Evolutionary conservation across 495 filamentous ascomycete species (phyloP).

Genomic region (Neurospora sp.): DNA sequence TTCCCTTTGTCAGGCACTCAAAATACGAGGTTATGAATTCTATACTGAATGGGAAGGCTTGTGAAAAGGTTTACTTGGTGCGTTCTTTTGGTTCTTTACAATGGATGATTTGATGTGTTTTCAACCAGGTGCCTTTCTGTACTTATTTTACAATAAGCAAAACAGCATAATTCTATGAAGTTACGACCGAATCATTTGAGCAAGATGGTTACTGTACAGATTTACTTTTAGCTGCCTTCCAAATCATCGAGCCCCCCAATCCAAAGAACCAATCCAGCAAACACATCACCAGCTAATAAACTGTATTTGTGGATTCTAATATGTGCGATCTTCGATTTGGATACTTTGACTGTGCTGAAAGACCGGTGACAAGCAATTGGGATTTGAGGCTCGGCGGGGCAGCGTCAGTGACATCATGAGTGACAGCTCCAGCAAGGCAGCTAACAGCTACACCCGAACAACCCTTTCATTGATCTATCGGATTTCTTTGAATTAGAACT

Average conservation of each 20-base stretch:
- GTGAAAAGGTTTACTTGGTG: not conserved
- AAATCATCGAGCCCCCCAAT: not conserved
- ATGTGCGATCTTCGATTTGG: not conserved
- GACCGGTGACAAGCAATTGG: not conserved
- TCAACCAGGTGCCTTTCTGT: not conserved
- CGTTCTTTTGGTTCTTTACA: not conserved
- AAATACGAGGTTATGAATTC: not conserved
- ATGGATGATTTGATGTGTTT: not conserved
- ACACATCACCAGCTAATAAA: not conserved
- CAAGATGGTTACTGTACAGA: not conserved
- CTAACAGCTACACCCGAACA: not conserved
- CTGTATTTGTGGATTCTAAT: not conserved
- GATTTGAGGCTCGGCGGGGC: not conserved
- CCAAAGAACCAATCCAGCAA: not conserved
- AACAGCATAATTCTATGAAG: not conserved
- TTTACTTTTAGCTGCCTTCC: not conserved
- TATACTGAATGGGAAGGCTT: not conserved
- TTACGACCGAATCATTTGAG: not conserved
- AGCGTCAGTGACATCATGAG: constrained; percentile 9
- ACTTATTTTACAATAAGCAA: not conserved
- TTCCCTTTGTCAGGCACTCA: constrained; percentile 32
- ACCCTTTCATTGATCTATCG: not conserved
- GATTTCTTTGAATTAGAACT: not conserved
- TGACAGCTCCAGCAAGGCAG: not conserved
- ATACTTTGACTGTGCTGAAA: not conserved